Evolutionary conservation across 805 yeast species (phyloP).

Genomic region (Brettanomyces anomalus): DNA sequence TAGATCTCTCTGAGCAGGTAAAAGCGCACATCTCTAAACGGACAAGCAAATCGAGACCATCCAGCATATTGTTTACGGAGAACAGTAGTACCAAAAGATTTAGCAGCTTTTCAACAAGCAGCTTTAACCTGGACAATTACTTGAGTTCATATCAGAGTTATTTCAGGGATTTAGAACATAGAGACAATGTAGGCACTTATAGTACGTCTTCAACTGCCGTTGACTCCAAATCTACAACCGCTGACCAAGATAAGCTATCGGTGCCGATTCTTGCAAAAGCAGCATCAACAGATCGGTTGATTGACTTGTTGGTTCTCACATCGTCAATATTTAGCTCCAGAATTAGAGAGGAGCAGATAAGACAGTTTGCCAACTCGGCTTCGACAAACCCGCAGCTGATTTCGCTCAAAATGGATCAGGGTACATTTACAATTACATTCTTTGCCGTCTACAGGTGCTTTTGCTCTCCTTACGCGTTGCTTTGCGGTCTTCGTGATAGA

Average conservation of each 20-base stretch:
- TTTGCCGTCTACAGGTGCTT: slow-evolving; percentile 64
- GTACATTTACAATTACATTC: slow-evolving; percentile 54
- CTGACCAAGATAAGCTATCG: slow-evolving; percentile 2
- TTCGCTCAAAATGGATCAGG: slow-evolving; percentile 51
- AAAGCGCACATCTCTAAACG: slow-evolving; percentile 14
- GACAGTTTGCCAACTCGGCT: slow-evolving; percentile 26
- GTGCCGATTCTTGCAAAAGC: slow-evolving; percentile 35
- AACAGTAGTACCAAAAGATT: slow-evolving; percentile 22
- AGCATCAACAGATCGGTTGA: slow-evolving; percentile 65
- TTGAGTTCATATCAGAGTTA: slow-evolving; percentile 16
- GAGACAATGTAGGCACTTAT: not conserved
- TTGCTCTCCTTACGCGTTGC: slow-evolving; percentile 43
- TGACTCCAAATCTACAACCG: not conserved
- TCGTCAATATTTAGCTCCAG: slow-evolving; percentile 44
- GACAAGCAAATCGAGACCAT: slow-evolving; percentile 14
- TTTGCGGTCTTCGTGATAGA: slow-evolving; percentile 45
- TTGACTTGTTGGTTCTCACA: slow-evolving; percentile 73
- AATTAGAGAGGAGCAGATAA: slow-evolving; percentile 35
- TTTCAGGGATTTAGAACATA: slow-evolving; percentile 12
- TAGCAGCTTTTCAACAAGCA: slow-evolving; percentile 27
- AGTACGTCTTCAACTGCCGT: not conserved
- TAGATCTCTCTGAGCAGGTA: not conserved
- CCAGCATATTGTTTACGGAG: slow-evolving; percentile 26
- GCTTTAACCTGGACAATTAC: slow-evolving; percentile 26
- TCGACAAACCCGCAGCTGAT: slow-evolving; percentile 11